phyloP scores from a whole-genome alignment of 306 rosid species.

The Geum urbanum region DNA sequence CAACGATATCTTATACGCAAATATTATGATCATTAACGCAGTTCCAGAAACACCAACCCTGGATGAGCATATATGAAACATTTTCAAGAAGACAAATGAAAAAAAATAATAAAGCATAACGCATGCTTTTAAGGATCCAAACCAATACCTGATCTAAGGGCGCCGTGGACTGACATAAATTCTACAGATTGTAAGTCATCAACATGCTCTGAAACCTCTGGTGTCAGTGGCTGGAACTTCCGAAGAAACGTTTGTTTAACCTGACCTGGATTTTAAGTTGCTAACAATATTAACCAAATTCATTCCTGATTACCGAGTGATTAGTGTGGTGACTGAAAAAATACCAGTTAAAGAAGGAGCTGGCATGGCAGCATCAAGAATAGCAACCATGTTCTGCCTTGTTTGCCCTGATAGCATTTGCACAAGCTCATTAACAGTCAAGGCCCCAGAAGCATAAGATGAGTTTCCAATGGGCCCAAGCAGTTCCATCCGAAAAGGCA shows the following conservation, averaged over 20 bases:
- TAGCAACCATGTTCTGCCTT: conserved; percentile 72
- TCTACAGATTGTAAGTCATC: conserved; percentile 63
- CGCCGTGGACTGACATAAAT: conserved; percentile 62
- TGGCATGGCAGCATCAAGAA: conserved; percentile 84
- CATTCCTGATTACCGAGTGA: conserved; percentile 12
- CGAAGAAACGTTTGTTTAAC: conserved; percentile 39
- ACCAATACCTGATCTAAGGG: conserved; percentile 62
- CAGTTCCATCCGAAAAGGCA: conserved; percentile 76
- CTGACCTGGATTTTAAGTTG: conserved; percentile 46
- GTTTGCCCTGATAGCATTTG: conserved; percentile 68
- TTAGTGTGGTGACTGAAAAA: conserved; percentile 12
- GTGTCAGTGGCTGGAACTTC: conserved; percentile 66
- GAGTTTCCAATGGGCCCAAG: conserved; percentile 56
- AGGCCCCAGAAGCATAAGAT: conserved; percentile 56
- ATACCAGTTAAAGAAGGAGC: conserved; percentile 72
- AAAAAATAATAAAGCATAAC: not conserved
- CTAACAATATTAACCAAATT: conserved; percentile 28
- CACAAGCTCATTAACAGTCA: conserved; percentile 57
- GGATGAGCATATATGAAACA: not conserved
- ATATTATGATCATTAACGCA: not conserved
- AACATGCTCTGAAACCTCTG: conserved; percentile 49
- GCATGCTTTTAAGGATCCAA: conserved; percentile 4
- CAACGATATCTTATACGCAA: not conserved
- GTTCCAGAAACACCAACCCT: not conserved
- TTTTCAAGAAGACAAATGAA: not conserved